Evolutionary conservation across 225 moss, liverwort and hornwort genomes (phyloP).

Genomic region (Pseudisothecium myosuroides): DNA sequence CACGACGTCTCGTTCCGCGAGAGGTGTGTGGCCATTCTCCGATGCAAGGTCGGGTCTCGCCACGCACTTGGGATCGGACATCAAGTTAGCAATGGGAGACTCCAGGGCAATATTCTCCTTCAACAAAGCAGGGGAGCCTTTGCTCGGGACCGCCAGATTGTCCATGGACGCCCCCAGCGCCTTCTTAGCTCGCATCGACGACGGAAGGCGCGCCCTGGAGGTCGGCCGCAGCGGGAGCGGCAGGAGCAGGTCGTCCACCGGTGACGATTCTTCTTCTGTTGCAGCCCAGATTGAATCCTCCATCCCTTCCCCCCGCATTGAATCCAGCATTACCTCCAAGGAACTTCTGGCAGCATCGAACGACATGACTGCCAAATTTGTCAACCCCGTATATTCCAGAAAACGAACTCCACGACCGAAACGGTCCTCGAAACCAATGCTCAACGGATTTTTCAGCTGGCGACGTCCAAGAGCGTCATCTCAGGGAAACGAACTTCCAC

Average conservation of each 20-base stretch:
- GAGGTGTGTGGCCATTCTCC: neutral
- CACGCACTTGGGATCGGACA: conserved; percentile 5
- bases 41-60: neutral
- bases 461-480: neutral
- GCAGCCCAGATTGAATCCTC: conserved; percentile 5
- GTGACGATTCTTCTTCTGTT: conserved; percentile 12
- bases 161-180: conserved; percentile 31
- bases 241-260: conserved; percentile 25
- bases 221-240: conserved; percentile 66
- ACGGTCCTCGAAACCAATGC: neutral
- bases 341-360: neutral
- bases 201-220: conserved; percentile 66
- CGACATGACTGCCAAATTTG: neutral
- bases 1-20: neutral
- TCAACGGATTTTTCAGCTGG: conserved; percentile 14
- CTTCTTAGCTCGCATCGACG: conserved; percentile 71
- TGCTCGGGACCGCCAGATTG: neutral
- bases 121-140: neutral
- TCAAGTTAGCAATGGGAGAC: conserved; percentile 27
- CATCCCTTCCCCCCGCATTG: conserved; percentile 11
- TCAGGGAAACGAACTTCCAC: neutral
- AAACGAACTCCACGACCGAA: neutral
- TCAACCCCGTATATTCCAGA: neutral
- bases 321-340: conserved; percentile 29
- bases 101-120: conserved; percentile 32